Conservation (phyloP, 345 rosid species). For the Corchorus olitorius region DNA sequence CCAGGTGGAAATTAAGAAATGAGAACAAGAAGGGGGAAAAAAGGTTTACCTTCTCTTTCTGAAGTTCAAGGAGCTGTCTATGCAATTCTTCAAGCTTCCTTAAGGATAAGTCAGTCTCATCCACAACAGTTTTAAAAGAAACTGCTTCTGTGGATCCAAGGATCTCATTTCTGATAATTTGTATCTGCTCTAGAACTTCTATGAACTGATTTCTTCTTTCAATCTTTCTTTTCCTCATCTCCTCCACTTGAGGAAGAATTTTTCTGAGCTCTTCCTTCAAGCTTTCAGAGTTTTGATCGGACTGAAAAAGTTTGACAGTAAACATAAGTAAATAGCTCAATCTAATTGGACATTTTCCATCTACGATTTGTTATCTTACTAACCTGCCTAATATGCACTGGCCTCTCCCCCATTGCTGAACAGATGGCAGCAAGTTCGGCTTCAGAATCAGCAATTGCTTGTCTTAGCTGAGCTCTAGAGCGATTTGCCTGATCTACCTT, state of each 20-base stretch:
- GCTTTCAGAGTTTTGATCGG: slow-evolving; percentile 75
- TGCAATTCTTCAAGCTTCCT: slow-evolving; percentile 81
- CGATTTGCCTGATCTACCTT: slow-evolving; percentile 88
- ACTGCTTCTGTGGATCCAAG: slow-evolving; percentile 43
- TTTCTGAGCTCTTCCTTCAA: slow-evolving; percentile 78
- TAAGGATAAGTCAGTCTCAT: slow-evolving; percentile 78
- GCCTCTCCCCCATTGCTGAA: slow-evolving; percentile 89
- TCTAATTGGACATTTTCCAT: background rate
- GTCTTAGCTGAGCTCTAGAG: slow-evolving; percentile 84
- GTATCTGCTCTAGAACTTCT: slow-evolving; percentile 59
- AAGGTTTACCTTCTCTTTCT: slow-evolving; percentile 68
- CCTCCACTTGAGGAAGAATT: slow-evolving; percentile 85
- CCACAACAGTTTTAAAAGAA: slow-evolving; percentile 35
- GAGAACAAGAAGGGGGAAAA: background rate
- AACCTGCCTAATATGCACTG: slow-evolving; percentile 91
- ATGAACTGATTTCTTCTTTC: slow-evolving; percentile 85
- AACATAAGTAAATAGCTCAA: slow-evolving; percentile 12
- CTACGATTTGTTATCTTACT: background rate
- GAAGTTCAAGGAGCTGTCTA: slow-evolving; percentile 58
- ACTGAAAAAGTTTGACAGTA: slow-evolving; percentile 37
- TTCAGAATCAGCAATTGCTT: slow-evolving; percentile 83
- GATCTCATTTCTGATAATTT: slow-evolving; percentile 58
- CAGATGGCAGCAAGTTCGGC: slow-evolving; percentile 89
- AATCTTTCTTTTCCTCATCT: slow-evolving; percentile 72
- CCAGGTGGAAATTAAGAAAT: background rate